phyloP scores from a whole-genome alignment of 1,139 yeast genomes.

The Suhomyces coccinellae region DNA sequence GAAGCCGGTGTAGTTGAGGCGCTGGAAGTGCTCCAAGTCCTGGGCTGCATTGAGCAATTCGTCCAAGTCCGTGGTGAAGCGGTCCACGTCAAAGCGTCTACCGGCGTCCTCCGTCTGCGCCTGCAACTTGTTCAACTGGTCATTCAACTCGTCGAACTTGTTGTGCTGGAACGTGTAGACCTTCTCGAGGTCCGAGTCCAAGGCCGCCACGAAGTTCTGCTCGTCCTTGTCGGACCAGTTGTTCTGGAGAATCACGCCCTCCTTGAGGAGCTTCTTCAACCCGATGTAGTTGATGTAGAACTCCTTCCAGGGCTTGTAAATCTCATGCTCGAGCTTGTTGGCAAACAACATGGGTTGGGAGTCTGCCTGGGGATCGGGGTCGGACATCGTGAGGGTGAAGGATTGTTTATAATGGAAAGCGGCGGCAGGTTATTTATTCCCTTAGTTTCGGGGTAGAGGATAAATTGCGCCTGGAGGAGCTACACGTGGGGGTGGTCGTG shows the following conservation, averaged over 20 bases:
- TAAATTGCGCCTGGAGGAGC: background rate
- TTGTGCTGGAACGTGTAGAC: conserved; percentile 84
- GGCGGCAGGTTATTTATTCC: conserved; percentile 6
- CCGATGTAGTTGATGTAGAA: conserved; percentile 78
- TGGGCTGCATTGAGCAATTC: conserved; percentile 72
- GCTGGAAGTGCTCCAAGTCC: conserved; percentile 84
- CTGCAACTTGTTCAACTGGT: conserved; percentile 65
- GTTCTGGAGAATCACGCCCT: conserved; percentile 57
- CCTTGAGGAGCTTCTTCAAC: conserved; percentile 80
- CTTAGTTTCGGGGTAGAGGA: background rate
- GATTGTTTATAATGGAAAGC: conserved; percentile 4
- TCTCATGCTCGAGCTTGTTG: conserved; percentile 75
- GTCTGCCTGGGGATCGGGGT: conserved; percentile 4
- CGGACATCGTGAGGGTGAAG: conserved; percentile 4
- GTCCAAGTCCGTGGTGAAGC: conserved; percentile 69
- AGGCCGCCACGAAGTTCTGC: conserved; percentile 71
- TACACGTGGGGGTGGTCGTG: conserved; percentile 7
- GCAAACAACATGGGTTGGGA: conserved; percentile 71
- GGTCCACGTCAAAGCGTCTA: conserved; percentile 49
- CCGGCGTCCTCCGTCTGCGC: conserved; percentile 33
- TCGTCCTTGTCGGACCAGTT: conserved; percentile 57
- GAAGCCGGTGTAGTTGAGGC: conserved; percentile 93
- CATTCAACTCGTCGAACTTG: conserved; percentile 69
- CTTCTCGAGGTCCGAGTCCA: conserved; percentile 85
- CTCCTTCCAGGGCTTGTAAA: conserved; percentile 85